Conservation (phyloP, 2,329 filamentous ascomycete species). For the Aotearoamyces nothofagi region DNA sequence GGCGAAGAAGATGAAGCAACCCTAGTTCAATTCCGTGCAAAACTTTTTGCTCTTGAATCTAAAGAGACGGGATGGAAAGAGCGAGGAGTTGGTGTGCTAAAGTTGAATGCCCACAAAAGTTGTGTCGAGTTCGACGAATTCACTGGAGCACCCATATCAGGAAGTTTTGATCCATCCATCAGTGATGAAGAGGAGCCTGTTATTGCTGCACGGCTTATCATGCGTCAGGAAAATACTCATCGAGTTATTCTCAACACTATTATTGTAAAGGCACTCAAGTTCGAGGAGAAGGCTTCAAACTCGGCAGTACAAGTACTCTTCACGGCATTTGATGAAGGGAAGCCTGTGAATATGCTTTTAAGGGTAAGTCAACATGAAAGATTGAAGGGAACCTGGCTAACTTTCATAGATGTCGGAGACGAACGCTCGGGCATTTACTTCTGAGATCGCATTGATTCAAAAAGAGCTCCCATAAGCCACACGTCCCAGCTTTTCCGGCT, state of each 20-base stretch:
- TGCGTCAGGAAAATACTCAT: constrained; percentile 82
- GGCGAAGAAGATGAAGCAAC: constrained; percentile 76
- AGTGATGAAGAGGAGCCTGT: constrained; percentile 24
- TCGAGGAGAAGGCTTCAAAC: constrained; percentile 57
- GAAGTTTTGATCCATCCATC: constrained; percentile 40
- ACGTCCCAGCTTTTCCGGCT: no score
- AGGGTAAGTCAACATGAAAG: constrained; percentile 30
- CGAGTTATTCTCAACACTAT: constrained; percentile 77
- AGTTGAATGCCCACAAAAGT: constrained; percentile 58
- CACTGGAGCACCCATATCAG: constrained; percentile 29
- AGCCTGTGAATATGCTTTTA: constrained; percentile 42
- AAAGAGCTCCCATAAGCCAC: no score
- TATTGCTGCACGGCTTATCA: constrained; percentile 48
- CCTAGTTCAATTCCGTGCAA: constrained; percentile 61
- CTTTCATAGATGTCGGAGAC: constrained; percentile 16
- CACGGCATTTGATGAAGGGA: constrained; percentile 43
- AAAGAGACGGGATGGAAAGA: constrained; percentile 64
- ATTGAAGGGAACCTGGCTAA: constrained; percentile 5
- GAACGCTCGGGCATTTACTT: constrained; percentile 11
- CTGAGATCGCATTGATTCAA: background rate
- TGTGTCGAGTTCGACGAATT: constrained; percentile 34
- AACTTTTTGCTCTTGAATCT: constrained; percentile 66
- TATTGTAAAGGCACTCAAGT: constrained; percentile 63
- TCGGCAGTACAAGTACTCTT: constrained; percentile 43
- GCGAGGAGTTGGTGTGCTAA: constrained; percentile 68